These are phyloP conservation scores for Podaxis sp. DNA, from an alignment of 768 basidiomycete species.

Conservation along the genomic window DNA sequence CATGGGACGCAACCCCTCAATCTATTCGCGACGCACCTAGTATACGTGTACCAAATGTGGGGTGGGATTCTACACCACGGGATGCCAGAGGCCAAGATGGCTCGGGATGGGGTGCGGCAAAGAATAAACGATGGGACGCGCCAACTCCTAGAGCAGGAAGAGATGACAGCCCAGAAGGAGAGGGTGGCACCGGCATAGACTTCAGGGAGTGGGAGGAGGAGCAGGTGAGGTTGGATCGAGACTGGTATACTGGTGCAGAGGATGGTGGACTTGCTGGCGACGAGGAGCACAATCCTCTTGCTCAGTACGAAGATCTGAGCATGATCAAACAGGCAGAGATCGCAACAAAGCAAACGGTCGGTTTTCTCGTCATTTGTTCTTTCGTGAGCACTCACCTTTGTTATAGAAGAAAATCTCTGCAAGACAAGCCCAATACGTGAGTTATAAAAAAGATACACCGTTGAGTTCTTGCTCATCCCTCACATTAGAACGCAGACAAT, in stretches of 20 bases:
- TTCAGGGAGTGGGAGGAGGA: slow-evolving; percentile 97
- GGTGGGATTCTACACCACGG: slow-evolving; percentile 92
- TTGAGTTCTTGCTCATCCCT: slow-evolving; percentile 14
- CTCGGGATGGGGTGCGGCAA: slow-evolving; percentile 58
- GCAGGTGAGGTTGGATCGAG: slow-evolving; percentile 84
- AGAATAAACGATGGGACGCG: slow-evolving; percentile 70
- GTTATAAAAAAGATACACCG: slow-evolving; percentile 21
- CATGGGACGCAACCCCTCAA: slow-evolving; percentile 62
- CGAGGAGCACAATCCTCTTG: slow-evolving; percentile 88
- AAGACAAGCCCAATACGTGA: slow-evolving; percentile 91
- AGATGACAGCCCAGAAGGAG: slow-evolving; percentile 66
- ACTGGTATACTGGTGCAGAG: slow-evolving; percentile 95
- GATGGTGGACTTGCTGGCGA: slow-evolving; percentile 83
- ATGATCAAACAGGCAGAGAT: slow-evolving; percentile 68
- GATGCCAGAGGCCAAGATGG: slow-evolving; percentile 48
- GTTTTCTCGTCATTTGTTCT: slow-evolving; percentile 19
- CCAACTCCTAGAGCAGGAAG: slow-evolving; percentile 71
- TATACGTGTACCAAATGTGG: slow-evolving; percentile 85
- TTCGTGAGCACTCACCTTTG: slow-evolving; percentile 15
- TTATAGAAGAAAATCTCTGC: slow-evolving; percentile 84
- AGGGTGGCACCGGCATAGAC: slow-evolving; percentile 63
- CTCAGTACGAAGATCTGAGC: slow-evolving; percentile 87
- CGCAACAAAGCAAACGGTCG: slow-evolving; percentile 67
- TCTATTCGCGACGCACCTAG: slow-evolving; percentile 72
- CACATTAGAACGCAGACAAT: slow-evolving; percentile 85